Conservation (phyloP, 176 grass and related monocot genomes). For the Avena eriantha region DNA sequence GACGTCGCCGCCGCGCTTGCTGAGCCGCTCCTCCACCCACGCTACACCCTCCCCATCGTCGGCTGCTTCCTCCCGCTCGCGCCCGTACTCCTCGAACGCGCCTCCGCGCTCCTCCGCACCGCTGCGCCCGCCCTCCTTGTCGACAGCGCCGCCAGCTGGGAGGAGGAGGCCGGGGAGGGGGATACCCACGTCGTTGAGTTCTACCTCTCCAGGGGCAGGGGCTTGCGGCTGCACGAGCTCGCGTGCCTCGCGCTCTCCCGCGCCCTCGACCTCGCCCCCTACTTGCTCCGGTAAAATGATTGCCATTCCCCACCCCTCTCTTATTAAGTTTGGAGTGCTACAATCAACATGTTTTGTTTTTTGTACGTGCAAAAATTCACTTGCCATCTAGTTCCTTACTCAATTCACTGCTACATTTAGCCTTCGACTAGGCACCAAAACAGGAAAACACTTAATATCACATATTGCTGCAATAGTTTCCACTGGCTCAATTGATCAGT, state of each 20-base stretch:
- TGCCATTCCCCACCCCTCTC: neutral
- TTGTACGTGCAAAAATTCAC: slow-evolving; percentile 12
- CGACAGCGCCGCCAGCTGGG: slow-evolving; percentile 38
- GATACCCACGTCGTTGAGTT: slow-evolving; percentile 67
- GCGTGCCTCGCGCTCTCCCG: slow-evolving; percentile 69
- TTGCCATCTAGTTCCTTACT: slow-evolving; percentile 1
- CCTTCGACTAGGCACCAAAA: neutral
- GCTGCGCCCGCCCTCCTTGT: slow-evolving; percentile 46
- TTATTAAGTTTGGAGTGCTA: neutral
- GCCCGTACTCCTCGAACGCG: slow-evolving; percentile 48
- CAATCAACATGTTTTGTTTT: neutral
- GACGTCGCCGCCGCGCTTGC: slow-evolving; percentile 72
- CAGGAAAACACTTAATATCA: neutral
- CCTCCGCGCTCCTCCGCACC: slow-evolving; percentile 57
- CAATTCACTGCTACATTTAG: neutral
- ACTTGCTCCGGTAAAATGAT: slow-evolving; percentile 64
- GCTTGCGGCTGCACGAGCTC: slow-evolving; percentile 86
- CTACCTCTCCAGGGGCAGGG: slow-evolving; percentile 72
- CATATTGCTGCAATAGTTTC: neutral
- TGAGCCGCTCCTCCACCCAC: slow-evolving; percentile 81
- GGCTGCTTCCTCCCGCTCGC: slow-evolving; percentile 87
- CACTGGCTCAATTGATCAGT: neutral
- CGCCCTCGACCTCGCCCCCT: slow-evolving; percentile 74
- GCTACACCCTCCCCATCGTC: slow-evolving; percentile 76
- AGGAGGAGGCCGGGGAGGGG: slow-evolving; percentile 74